Base-by-base conservation (phyloP, 129 eudicot genomes). In the Logfia minima region DNA sequence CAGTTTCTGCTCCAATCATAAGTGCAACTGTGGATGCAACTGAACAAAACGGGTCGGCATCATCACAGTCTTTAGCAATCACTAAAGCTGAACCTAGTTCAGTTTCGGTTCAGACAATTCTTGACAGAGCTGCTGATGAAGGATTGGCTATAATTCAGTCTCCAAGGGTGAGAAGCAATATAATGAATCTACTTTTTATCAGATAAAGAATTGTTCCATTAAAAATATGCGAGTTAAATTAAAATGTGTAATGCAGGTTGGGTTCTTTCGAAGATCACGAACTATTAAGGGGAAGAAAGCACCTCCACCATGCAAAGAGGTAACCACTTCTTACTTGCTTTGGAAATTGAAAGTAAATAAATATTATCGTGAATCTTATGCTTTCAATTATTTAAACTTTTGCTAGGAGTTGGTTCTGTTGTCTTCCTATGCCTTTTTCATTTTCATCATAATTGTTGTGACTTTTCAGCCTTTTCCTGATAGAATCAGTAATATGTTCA, bases 221-320 rank as follows among this genome's bases (percentile, higher is more conserved):
- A 11, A n/a, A 79, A 62, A 64, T 63, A 21, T 53, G 79, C 61
- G 61, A 75, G 43, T 81, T 61, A 53, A 58, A 5, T 28, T 22
- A 26, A 31, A 22, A 71, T 52, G 64, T 16, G 28, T 41, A 9
- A 68, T 75, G 62, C 82, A 93, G 98, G 98, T 93, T 84, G 98
- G 98, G 31, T 72, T 65, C 70, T 93, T 90, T 69, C 72, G 89
- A 83, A 90, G 91, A 84, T 91, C 92, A 43, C 86, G 98, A 61
- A 86, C 85, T 51, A 89, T 93, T 64, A 90, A 93, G 80, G 91
- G 95, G 79, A 89, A 90, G 82, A 79, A 77, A 79, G 81, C 88
- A 69, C 98, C 96, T 76, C 98, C 97, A 71, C 52, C 93, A 55
- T 93, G 98, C 85, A 87, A 87, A 83, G 93, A 93, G 97, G 98